Evolutionary conservation across 1,284 basidiomycete species (phyloP), one percentile per base, ranked within the genome.

Genomic region (Naganishia albida): DNA sequence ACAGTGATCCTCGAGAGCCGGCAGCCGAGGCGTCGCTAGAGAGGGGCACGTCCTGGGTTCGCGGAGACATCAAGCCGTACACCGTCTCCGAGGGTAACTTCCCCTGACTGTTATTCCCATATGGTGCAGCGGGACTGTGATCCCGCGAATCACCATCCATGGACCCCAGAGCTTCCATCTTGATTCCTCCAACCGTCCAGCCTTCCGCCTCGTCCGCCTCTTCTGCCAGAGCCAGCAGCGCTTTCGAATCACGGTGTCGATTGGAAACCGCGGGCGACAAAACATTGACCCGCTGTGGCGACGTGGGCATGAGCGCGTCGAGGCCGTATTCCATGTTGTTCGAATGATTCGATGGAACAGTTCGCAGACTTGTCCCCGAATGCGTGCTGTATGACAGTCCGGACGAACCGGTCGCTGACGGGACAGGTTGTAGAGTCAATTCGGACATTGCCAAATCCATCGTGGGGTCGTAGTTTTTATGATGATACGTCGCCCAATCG

Each of bases 131-230:
- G 18, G 66, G 57, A 30, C 63, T 64, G 18, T 62, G 39, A 49
- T 65, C 43, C n/a, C 67, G 49, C 13, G 67, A 67, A 48, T 67
- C 67, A 8, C 67, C 67, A 23, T 67, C 67, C 39, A 64, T 62
- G 8, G 63, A 57, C 0, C 67, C 67, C 7, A 68, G 52, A 20
- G 60, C 53, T 57, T 68, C 64, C 64, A 68, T 68, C n/a, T 65
- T 62, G 20, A 68, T 63, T 3, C 74, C 73, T 40, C 72, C 69
- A 15, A 77, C 73, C 15, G 67, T 71, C 77, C 77, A 79, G 1
- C 73, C 76, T 65, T 78, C 78, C n/a, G 78, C 65, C 59, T 77
- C 78, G 48, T 80, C 78, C 3, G 75, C 76, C 63, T 77, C 77
- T 57, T 78, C 78, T 0, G 78, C 78, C 0, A 80, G 66, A 1